Evolutionary conservation across 371 early-diverging fungal genomes (phyloP), one percentile per base, ranked within the genome.

Genomic region (Mortierella polycephala): DNA sequence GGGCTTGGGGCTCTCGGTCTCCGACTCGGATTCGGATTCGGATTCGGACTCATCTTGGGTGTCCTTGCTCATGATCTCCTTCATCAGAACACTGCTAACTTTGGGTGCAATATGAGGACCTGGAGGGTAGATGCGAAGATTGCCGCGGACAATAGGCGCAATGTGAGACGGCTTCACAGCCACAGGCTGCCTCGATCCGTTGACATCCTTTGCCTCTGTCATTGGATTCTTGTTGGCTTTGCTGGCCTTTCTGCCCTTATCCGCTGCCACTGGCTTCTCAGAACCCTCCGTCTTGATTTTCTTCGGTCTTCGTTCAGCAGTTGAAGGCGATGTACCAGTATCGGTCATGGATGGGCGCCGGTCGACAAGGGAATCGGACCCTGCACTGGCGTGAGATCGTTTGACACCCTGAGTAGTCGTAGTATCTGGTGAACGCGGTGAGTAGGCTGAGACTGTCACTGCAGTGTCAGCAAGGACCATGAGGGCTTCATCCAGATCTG

Each of bases 381-480:
- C 68, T 30, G 23, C 57, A 54, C 14, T 41, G 12, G 12, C 64
- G 49, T 62, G 55, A 14, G 74, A 50, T 37, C 74, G 74, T 56
- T 74, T 74, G 14, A 63, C 49, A 30, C 69, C 69, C 20, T 69
- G 69, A 10, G 57, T 4, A 44, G 41, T 37, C 13, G 55, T 42
- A n/a, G 41, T 57, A 13, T 21, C 52, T 16, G 59, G 12, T 11
- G 40, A 60, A 14, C 50, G 62, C 7, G 5, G n/a, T 3, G 53
- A 13, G 21, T 37, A 47, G 54, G 65, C 64, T 0, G 72, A 71
- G 6, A 66, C 52, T 10, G 64, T 68, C 77, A 77, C 64, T 20
- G 77, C 77, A 0, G 72, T 77, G 55, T 77, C 77, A 4, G 77
- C 77, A 20, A 77, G 64, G 37, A 77, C 71, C 77, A 77, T 77